These are phyloP conservation scores for Tolypocladium sp. DNA, from an alignment of 2,329 filamentous ascomycete genomes.

Conservation along the genomic window DNA sequence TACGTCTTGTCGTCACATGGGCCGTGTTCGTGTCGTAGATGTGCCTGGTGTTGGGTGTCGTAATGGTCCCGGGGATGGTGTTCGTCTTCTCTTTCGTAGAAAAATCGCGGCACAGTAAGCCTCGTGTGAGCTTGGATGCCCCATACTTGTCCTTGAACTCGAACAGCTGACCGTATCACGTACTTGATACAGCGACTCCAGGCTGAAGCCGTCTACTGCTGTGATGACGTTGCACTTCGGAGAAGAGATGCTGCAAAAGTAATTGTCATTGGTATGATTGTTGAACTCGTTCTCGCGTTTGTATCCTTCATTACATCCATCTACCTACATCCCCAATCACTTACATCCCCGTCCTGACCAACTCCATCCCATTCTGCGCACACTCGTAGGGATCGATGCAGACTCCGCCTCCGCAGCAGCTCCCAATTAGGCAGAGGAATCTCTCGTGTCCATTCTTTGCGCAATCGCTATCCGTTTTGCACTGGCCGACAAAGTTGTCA, in stretches of 20 bases:
- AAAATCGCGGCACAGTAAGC: too few relatives aligned
- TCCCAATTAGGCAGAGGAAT: constrained; percentile 23
- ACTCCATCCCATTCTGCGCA: constrained; percentile 20
- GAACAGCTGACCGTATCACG: background rate
- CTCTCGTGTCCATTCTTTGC: constrained; percentile 11
- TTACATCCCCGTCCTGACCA: constrained; percentile 12
- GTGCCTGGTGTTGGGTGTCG: background rate
- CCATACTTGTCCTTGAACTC: background rate
- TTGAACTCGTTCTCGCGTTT: too few relatives aligned
- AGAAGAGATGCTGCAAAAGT: background rate
- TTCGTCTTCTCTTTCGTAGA: background rate
- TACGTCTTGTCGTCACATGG: constrained; percentile 8
- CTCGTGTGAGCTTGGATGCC: too few relatives aligned
- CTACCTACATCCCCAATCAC: background rate
- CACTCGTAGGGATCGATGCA: constrained; percentile 27
- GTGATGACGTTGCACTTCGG: background rate
- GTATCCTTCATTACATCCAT: too few relatives aligned
- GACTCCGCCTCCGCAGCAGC: constrained; percentile 24
- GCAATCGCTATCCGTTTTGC: constrained; percentile 17
- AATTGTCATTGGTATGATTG: background rate
- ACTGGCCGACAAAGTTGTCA: constrained; percentile 18
- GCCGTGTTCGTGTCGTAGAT: background rate
- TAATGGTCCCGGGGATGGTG: too few relatives aligned
- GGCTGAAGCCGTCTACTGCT: background rate
- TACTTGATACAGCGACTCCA: background rate